A percentile compares a stretch with the other conserved stretches of the same genome.
Conservation (phyloP, 2,329 filamentous ascomycete species). For the Neophaeococcomyces aloes region DNA sequence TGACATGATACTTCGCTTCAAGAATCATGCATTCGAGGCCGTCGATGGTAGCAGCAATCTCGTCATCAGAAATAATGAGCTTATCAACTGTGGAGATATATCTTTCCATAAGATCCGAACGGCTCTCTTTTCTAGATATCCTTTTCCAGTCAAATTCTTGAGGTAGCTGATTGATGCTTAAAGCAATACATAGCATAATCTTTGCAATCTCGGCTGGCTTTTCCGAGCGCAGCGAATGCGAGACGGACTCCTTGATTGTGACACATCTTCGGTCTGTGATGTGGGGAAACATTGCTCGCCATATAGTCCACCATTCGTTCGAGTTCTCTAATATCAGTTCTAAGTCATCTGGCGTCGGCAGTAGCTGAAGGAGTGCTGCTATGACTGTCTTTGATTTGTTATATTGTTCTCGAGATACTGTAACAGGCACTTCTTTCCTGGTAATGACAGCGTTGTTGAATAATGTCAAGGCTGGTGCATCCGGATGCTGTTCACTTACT, state of each 20-base stretch:
- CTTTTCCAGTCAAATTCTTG: slow-evolving; percentile 28
- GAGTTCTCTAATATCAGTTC: slow-evolving; percentile 25
- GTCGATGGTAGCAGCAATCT: slow-evolving; percentile 41
- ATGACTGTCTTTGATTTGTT: slow-evolving; percentile 22
- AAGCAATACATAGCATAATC: slow-evolving; percentile 34
- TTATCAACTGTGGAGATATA: slow-evolving; percentile 39
- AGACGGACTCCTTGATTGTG: slow-evolving; percentile 28
- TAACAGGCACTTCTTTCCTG: slow-evolving; percentile 23
- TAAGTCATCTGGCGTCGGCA: slow-evolving; percentile 27
- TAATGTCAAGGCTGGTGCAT: slow-evolving; percentile 29
- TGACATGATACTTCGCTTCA: slow-evolving; percentile 43
- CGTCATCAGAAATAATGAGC: slow-evolving; percentile 41
- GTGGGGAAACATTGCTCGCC: slow-evolving; percentile 28
- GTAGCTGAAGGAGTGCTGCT: slow-evolving; percentile 25
- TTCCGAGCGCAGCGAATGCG: slow-evolving; percentile 27
- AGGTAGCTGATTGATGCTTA: slow-evolving; percentile 35
- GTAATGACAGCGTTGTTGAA: slow-evolving; percentile 31
- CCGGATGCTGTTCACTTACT: slow-evolving; percentile 23
- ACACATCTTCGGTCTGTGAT: slow-evolving; percentile 22
- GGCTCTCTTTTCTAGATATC: slow-evolving; percentile 30
- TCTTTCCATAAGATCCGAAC: slow-evolving; percentile 35
- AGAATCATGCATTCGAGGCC: slow-evolving; percentile 45
- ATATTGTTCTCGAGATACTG: slow-evolving; percentile 21
- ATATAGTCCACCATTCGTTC: slow-evolving; percentile 25
- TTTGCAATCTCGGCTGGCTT: slow-evolving; percentile 32